Conservation (phyloP, 257 asterid species). For the Lithospermum erythrorhizon region DNA sequence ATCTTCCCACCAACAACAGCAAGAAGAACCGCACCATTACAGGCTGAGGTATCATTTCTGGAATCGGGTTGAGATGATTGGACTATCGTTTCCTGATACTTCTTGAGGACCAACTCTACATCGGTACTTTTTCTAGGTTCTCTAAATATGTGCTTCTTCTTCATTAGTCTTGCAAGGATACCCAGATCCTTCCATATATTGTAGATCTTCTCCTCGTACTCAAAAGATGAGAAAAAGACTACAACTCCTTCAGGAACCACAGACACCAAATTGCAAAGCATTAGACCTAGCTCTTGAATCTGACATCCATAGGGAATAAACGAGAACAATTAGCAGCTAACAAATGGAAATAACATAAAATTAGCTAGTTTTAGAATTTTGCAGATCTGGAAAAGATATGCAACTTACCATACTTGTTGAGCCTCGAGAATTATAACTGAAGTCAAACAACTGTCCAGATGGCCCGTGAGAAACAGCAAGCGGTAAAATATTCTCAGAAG, state of each 20-base stretch:
- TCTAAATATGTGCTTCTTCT: conserved; percentile 65
- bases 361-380: too few species aligned
- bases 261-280: conserved; percentile 64
- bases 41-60: conserved; percentile 16
- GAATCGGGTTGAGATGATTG: conserved; percentile 15
- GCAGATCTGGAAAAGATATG: conserved; percentile 6
- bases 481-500: conserved; percentile 77
- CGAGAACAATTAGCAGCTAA: background rate
- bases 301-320: conserved; percentile 17
- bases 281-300: conserved; percentile 82
- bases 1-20: conserved; percentile 98
- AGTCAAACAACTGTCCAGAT: conserved; percentile 63
- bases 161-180: conserved; percentile 61
- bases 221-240: conserved; percentile 88
- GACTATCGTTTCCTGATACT: conserved; percentile 68
- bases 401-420: conserved; percentile 62
- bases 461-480: conserved; percentile 83
- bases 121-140: conserved; percentile 88
- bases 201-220: conserved; percentile 65
- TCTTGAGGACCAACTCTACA: conserved; percentile 56
- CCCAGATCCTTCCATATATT: conserved; percentile 78
- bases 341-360: background rate
- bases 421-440: conserved; percentile 70
- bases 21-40: conserved; percentile 74
- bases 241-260: conserved; percentile 88